These are phyloP conservation scores for Aspergillus sergii DNA, from an alignment of 2,329 filamentous ascomycete species.

Conservation along the genomic window DNA sequence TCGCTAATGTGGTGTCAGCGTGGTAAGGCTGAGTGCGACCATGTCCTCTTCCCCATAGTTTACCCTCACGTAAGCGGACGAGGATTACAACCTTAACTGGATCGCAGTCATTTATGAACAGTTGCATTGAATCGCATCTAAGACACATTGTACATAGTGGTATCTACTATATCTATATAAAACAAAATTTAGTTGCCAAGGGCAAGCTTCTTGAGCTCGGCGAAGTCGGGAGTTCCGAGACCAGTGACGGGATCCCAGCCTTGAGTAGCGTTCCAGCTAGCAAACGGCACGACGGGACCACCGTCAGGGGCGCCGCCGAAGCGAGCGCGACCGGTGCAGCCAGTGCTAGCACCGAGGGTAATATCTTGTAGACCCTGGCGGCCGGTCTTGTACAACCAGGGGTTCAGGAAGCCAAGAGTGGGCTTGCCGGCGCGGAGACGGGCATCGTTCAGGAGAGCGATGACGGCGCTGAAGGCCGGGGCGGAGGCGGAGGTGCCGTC, in stretches of 20 bases:
- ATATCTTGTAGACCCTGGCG: constrained; percentile 52
- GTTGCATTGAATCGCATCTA: not conserved
- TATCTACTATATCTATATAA: not conserved
- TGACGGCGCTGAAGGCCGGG: constrained; percentile 61
- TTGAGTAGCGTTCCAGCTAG: constrained; percentile 54
- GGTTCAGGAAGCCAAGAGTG: constrained; percentile 61
- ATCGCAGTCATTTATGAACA: not conserved
- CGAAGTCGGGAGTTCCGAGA: constrained; percentile 40
- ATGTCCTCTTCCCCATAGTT: not conserved
- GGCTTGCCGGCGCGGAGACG: constrained; percentile 54
- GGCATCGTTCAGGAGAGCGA: constrained; percentile 66
- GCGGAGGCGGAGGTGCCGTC: constrained; percentile 54
- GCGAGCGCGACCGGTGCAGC: constrained; percentile 48
- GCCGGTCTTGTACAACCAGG: constrained; percentile 57
- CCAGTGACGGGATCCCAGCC: constrained; percentile 58
- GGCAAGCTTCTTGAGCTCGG: constrained; percentile 18
- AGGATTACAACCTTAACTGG: not conserved
- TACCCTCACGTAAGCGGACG: not conserved
- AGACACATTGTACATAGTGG: not conserved
- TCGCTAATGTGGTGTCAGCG: not conserved
- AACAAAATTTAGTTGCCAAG: not conserved
- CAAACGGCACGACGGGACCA: constrained; percentile 46
- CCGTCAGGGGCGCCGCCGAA: constrained; percentile 45
- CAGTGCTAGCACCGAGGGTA: constrained; percentile 48
- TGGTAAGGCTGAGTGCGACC: not conserved